Evolutionary conservation across 2,329 filamentous ascomycete genomes (phyloP), one percentile per base, ranked within the genome.

Genomic region (Pochonia chlamydosporia): DNA sequence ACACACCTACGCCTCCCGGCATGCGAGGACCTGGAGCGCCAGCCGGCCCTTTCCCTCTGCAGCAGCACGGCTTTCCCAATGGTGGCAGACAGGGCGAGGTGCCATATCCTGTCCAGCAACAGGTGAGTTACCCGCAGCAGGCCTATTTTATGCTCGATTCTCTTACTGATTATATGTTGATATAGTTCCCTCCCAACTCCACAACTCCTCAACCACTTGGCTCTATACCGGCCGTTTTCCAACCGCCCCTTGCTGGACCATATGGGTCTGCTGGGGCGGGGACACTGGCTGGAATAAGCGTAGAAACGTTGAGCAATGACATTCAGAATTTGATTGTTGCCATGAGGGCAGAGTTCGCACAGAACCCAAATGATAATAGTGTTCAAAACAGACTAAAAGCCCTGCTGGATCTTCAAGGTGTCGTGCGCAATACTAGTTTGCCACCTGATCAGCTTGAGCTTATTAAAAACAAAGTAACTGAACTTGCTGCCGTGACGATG

Each of bases 391-490:
- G 87, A 69, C 73, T 96, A 61, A 87, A 89, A 70, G 89, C 90
- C 53, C 79, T 96, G 57, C 73, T 91, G 67, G 88, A 93, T 66
- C 78, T 97, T 54, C 89, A 95, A 71, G 60, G 57, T 50, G 82
- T 77, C 56, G 73, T 96, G 62, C 82, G 87, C 65, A 84, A 77
- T 57, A 86, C 89, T 66, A 83, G 84, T 62, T 75, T 96, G 63
- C 85, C 85, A 50, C 82, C 83, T 59, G 84, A 91, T 61, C 87
- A 95, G 71, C 78, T 96, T 63, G 82, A 87, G 68, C 81, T 87
- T 65, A 87, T 96, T 68, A 88, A 85, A 68, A 84, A 85, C 64
- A 89, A 93, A 78, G 84, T 96, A 67, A 82, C 85, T 65, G 82
- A 84, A 66, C 78, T 96, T 65, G 79, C 66, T 66, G 62, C 81